Conservation (phyloP, 306 rosid genomes). For the Cucumis cinereus region DNA sequence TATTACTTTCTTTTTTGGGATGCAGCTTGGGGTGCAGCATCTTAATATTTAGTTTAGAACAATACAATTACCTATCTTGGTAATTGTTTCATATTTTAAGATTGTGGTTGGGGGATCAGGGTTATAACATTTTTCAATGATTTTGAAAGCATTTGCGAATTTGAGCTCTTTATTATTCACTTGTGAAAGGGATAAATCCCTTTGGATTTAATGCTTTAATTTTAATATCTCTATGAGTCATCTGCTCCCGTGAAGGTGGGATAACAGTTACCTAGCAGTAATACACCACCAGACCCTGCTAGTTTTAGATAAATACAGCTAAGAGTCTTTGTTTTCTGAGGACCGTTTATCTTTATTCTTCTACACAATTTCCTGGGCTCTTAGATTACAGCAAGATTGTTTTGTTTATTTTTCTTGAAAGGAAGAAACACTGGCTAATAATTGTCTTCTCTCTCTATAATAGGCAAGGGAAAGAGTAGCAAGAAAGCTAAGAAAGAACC, state of each 20-base stretch:
- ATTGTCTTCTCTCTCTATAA: slow-evolving; percentile 3
- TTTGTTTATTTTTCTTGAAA: not conserved
- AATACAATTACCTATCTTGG: not conserved
- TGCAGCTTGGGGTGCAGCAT: not conserved
- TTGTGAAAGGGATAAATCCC: not conserved
- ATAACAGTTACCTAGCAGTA: not conserved
- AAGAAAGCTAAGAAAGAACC: slow-evolving; percentile 86
- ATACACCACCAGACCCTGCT: not conserved
- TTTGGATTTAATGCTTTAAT: not conserved
- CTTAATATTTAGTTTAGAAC: not conserved
- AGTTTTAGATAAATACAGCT: not conserved
- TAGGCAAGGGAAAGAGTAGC: slow-evolving; percentile 59
- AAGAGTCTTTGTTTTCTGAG: not conserved
- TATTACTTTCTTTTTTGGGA: not conserved
- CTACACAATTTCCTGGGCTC: not conserved
- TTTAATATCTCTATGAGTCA: not conserved
- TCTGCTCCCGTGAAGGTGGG: too few species aligned
- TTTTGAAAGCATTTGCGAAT: not conserved
- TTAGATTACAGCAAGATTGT: not conserved
- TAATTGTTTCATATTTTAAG: not conserved
- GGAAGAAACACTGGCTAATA: not conserved
- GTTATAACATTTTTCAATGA: not conserved
- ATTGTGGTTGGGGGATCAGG: not conserved
- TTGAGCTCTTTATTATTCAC: not conserved
- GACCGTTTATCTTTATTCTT: not conserved